Base-by-base conservation (phyloP, 108 stramenopile species). In the Conticribra weissflogii region DNA sequence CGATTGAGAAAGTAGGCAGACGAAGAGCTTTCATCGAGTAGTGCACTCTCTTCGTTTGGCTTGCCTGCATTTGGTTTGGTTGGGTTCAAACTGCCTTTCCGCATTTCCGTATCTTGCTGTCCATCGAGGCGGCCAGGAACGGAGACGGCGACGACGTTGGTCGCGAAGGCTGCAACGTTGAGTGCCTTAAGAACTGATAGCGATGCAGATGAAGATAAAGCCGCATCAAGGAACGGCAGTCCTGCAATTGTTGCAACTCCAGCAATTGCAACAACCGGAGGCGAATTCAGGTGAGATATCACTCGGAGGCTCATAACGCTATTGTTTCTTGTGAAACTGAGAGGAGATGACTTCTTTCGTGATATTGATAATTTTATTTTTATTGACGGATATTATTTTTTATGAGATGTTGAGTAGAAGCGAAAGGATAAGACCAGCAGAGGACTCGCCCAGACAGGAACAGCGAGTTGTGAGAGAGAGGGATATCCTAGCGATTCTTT, bases 51-150 rank as follows among this genome's bases (percentile, higher is more conserved):
- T 34, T 71, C 65, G 29, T 36, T 56, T 47, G 46, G 34, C 19
- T 23, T 46, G 12, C 22, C 47, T 15, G 62, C 53, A 22, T 62
- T 32, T 31, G 72, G 58, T 28, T 71, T 62, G 14, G 55, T 49
- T 18, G 76, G 76, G 33, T 81, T 80, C 34, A 81, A 16, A 21
- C 56, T 57, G 23, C 79, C 77, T 48, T 52, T 46, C 1, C 72
- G 54, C 76, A 83, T 86, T 21, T 51, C 54, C 15, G 51, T 57
- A 70, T 82, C 80, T 56, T 80, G 81, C 33, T 71, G 56, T 0
- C 80, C 81, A 69, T 88, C 87, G 9, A 88, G 78, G 25, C 87
- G 80, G 29, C 85, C 85, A 3, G 88, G 88, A 31, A 84, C 57
- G 0, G 78, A 76, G 7, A 88, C 88, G 3, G 88, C 81, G 5